Base-by-base conservation (phyloP, 2,329 filamentous ascomycete genomes). In the Cladosporium sp. region DNA sequence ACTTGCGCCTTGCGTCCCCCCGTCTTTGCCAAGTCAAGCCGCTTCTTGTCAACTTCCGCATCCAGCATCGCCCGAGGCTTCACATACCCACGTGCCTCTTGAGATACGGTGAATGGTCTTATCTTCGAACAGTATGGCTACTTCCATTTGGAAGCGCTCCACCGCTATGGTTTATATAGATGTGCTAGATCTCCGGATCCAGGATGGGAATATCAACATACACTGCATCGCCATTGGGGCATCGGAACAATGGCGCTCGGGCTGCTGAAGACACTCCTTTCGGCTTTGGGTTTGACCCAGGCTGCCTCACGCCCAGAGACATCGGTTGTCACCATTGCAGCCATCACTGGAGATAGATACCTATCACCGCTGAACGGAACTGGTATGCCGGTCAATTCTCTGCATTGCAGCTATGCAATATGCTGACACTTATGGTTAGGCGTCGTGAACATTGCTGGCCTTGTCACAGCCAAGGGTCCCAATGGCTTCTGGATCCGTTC, bases 331-430 rank as follows among this genome's bases (percentile, higher is more conserved):
- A 67, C 64, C 25, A 67, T 69, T 37, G 60, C 64, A 8, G 51
- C 86, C 66, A 88, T 89, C 78, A 89, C 88, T 65, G 86, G 87
- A 64, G 79, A 84, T 66, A 78, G 73, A 20, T 89, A 83, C 72
- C 70, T 88, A 50, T 89, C 87, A 15, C 80, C 85, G 11, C 0
- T 59, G 39, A 59, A 59, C 22, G 56, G 56, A 50, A 59, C 56
- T 47, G 50, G 54, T 56, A 34, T 5, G 14, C 17, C 15, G 1
- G 15, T 5, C 2, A 3, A 12, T 36, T 8, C 19, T 6, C 0
- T 7, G 11, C 12, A 19, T 3, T 82, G 83, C 69, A 82, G 81
- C 51, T 17, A 30, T 47, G 3, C 5, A 11, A 2, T 73, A 84
- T 68, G 74, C 73, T 6, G 82, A 89, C 52, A 78, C 20, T 81